Evolutionary conservation across 2,329 filamentous ascomycete genomes (phyloP), one percentile per base, ranked within the genome.

Genomic region (Cryphonectria carpinicola): DNA sequence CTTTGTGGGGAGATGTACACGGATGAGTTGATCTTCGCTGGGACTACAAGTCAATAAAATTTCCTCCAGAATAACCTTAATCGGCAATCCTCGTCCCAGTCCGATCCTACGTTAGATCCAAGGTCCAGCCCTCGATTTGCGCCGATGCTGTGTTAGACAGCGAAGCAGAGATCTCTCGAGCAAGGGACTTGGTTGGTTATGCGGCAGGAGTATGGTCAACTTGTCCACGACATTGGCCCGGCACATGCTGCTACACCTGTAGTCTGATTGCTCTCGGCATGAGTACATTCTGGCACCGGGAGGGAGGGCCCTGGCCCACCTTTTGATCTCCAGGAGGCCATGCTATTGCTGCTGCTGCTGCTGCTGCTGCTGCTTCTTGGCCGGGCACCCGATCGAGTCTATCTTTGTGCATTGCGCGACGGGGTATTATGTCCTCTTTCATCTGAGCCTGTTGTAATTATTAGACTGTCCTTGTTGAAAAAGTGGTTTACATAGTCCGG

Each of bases 291-390:
- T 61, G 35, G 58, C 58, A 61, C 58, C 58, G 35, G 58, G 58
- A 61, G 19, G 19, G 58, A 61, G 35, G 32, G 14, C 58, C 58
- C 58, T 39, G 58, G 58, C 58, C 58, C 58, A 39, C 58, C 35
- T 61, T 22, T 56, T 6, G 22, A 14, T n/a, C 32, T n/a, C 32
- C 17, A 61, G 32, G 58, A 37, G 58, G 22, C 22, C 58, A 39
- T 61, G 58, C 58, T 49, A 22, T 22, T 49, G 46, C 43, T 22
- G 43, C 35, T n/a, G 46, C 46, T n/a, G 46, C 43, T 46, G 43
- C 46, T n/a, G 46, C 43, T 46, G 43, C 43, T 46, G 17, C 17
- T 22, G 19, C 43, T 39, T 4, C 58, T n/a, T 8, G 58, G 35
- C 58, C 58, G 8, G 14, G 32, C 35, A 39, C 32, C 19, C 58